phyloP scores from a whole-genome alignment of 1,284 basidiomycete species.

The Erythrobasidium hasegawianum region DNA sequence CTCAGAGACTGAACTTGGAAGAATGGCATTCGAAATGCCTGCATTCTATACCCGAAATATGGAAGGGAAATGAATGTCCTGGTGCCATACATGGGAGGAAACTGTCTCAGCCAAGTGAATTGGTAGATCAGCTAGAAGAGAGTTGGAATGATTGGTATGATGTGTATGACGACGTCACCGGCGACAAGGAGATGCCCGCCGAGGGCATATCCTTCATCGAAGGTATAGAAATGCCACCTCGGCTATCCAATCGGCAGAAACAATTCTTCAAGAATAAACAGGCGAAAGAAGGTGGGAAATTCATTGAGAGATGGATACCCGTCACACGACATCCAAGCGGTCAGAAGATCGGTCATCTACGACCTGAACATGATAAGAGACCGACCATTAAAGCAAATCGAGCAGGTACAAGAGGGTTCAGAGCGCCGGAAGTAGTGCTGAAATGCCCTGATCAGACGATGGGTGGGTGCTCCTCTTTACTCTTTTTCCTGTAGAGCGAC shows the following conservation, averaged over 20 bases:
- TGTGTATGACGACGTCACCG: not conserved
- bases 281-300: constrained; percentile 16
- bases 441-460: constrained; percentile 93
- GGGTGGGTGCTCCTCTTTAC: constrained; percentile 56
- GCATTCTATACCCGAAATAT: constrained; percentile 42
- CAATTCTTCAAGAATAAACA: constrained; percentile 6
- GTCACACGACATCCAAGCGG: constrained; percentile 4
- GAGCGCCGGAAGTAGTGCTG: constrained; percentile 91
- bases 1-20: constrained; percentile 54
- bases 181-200: not conserved
- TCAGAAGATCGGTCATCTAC: constrained; percentile 49
- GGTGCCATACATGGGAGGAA: constrained; percentile 15
- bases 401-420: constrained; percentile 93
- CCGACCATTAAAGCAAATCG: constrained; percentile 90
- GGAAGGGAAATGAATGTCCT: not conserved
- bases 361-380: constrained; percentile 50
- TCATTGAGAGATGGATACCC: constrained; percentile 18
- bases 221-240: not conserved
- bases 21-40: constrained; percentile 45
- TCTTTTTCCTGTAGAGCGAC: not conserved
- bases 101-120: constrained; percentile 11
- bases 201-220: not conserved
- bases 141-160: not conserved
- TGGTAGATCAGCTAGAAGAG: constrained; percentile 3
- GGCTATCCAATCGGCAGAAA: not conserved